These are phyloP conservation scores for Petunia secreta DNA, from an alignment of 257 asterid species.

Conservation along the genomic window DNA sequence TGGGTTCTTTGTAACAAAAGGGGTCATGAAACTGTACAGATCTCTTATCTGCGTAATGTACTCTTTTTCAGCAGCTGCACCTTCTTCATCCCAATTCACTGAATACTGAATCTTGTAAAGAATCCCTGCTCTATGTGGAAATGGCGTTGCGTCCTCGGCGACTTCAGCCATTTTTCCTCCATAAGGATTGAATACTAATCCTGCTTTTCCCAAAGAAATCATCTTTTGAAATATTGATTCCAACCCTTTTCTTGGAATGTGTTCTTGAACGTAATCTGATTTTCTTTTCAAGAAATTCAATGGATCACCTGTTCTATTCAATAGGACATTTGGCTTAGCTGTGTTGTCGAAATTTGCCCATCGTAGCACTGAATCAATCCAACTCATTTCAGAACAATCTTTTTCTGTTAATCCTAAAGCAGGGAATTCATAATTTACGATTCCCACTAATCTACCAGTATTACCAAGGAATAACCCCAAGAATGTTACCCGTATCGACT, in stretches of 20 bases:
- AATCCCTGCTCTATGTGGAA: slow-evolving; percentile 49
- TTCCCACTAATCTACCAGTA: slow-evolving; percentile 37
- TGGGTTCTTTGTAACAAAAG: slow-evolving; percentile 45
- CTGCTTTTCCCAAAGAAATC: slow-evolving; percentile 45
- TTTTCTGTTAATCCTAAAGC: slow-evolving; percentile 41
- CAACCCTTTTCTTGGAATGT: slow-evolving; percentile 46
- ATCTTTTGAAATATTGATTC: slow-evolving; percentile 52
- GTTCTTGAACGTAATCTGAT: slow-evolving; percentile 58
- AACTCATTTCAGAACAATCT: slow-evolving; percentile 55
- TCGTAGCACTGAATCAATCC: slow-evolving; percentile 57
- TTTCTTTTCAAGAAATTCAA: slow-evolving; percentile 46
- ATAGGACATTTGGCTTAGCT: slow-evolving; percentile 46
- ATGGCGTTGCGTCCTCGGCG: slow-evolving; percentile 36
- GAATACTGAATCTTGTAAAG: slow-evolving; percentile 51
- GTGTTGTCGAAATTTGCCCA: slow-evolving; percentile 47
- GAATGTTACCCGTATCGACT: slow-evolving; percentile 47
- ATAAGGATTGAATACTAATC: slow-evolving; percentile 44
- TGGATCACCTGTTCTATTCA: slow-evolving; percentile 40
- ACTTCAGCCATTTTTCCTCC: slow-evolving; percentile 49
- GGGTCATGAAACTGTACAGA: slow-evolving; percentile 38
- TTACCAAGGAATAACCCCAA: slow-evolving; percentile 52
- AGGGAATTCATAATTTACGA: slow-evolving; percentile 41
- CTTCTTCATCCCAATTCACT: slow-evolving; percentile 39
- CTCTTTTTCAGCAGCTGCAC: slow-evolving; percentile 20
- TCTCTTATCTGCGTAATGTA: slow-evolving; percentile 30